Percentiles rank a stretch among this genome's conserved stretches.
These are phyloP conservation scores for Vaccinium vitisidaea DNA, from an alignment of 148 eudicot genomes.

Conservation along the genomic window DNA sequence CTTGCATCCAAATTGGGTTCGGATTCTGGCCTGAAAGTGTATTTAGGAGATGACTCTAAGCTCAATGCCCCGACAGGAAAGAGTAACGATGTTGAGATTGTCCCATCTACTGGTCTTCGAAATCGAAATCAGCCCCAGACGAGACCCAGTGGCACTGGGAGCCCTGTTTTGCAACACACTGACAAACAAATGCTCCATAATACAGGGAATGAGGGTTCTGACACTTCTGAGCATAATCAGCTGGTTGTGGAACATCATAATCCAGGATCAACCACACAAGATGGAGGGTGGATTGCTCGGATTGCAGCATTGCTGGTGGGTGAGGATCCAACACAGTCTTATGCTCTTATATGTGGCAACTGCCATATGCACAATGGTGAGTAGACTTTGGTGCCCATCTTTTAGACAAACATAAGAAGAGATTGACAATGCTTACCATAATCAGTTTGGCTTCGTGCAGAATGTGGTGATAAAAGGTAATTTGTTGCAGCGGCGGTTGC, in stretches of 20 bases:
- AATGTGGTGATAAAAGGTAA: not conserved
- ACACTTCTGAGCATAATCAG: constrained; percentile 41
- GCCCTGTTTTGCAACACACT: constrained; percentile 30
- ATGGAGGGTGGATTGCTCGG: constrained; percentile 82
- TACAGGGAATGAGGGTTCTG: constrained; percentile 29
- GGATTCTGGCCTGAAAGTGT: constrained; percentile 80
- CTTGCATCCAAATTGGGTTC: constrained; percentile 90
- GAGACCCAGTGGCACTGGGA: constrained; percentile 42
- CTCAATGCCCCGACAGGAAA: constrained; percentile 45
- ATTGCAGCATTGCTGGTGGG: constrained; percentile 93
- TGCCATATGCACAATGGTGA: constrained; percentile 98
- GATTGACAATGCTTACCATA: not conserved
- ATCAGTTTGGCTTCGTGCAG: not conserved
- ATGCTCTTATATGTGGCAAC: constrained; percentile 90
- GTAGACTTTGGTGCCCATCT: constrained; percentile 14
- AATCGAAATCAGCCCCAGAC: constrained; percentile 56
- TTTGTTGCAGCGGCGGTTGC: not conserved
- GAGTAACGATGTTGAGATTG: constrained; percentile 61
- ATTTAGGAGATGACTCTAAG: constrained; percentile 57
- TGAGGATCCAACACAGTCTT: constrained; percentile 94
- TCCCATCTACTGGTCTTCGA: constrained; percentile 64
- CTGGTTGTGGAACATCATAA: constrained; percentile 70
- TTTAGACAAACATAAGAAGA: not conserved
- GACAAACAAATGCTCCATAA: constrained; percentile 38
- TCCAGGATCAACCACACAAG: constrained; percentile 45